Conservation (phyloP, 140 eudicot species). For the Oenanthe javanica region DNA sequence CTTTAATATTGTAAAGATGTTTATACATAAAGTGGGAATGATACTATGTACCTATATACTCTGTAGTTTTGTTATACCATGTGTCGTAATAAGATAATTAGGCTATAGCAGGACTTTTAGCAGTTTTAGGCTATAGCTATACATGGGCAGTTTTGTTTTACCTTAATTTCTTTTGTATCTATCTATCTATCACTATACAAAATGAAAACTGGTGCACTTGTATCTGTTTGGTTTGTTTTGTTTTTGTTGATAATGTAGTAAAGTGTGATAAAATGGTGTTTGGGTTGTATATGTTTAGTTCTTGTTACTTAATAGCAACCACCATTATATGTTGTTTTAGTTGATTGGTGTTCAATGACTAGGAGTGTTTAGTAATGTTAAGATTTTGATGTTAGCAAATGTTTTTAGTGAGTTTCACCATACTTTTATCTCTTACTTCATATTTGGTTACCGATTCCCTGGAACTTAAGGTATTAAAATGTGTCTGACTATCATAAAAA, state of each 20-base stretch:
- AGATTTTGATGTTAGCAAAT: not conserved
- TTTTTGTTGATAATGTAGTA: not conserved
- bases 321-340: not conserved
- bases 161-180: no score
- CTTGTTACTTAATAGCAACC: not conserved
- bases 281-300: not conserved
- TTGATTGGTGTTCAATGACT: not conserved
- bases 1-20: no score
- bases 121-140: no score
- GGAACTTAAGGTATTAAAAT: not conserved
- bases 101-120: no score
- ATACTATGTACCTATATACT: no score
- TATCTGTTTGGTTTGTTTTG: not conserved
- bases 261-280: not conserved
- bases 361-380: not conserved
- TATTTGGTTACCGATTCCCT: not conserved
- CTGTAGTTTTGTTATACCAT: no score
- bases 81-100: no score
- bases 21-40: no score
- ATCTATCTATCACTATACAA: not conserved
- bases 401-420: not conserved
- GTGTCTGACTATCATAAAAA: not conserved
- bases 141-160: no score
- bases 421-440: not conserved
- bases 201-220: not conserved